Conservation (phyloP, 306 rosid genomes). For the Corylus avellana region DNA sequence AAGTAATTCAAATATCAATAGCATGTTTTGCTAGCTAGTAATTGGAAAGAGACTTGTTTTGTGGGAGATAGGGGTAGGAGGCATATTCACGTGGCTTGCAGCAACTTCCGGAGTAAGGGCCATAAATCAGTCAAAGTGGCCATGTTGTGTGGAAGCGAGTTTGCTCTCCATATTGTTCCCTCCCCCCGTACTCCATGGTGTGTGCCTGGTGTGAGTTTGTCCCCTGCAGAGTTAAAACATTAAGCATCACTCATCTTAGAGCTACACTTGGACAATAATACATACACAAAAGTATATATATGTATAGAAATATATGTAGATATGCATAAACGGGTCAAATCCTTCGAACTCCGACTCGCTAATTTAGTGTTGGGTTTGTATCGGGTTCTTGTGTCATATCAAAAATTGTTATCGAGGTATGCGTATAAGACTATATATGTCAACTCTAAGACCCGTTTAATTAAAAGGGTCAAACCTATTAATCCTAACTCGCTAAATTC, state of each 20-base stretch:
- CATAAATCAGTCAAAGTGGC: constrained; percentile 5
- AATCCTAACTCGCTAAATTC: too few relatives aligned
- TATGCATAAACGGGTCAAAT: too few relatives aligned
- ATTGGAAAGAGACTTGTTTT: neutral
- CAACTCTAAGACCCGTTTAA: too few relatives aligned
- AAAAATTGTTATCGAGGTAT: too few relatives aligned
- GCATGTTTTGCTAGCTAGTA: neutral
- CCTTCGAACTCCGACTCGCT: too few relatives aligned
- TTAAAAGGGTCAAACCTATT: too few relatives aligned
- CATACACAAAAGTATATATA: too few relatives aligned
- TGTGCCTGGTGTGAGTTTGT: constrained; percentile 28
- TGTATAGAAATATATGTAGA: too few relatives aligned
- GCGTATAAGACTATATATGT: too few relatives aligned
- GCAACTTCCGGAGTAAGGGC: neutral
- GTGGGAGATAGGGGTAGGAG: neutral
- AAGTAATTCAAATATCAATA: neutral
- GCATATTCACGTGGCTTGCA: constrained; percentile 1
- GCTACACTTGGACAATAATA: neutral
- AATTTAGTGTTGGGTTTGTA: too few relatives aligned
- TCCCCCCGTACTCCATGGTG: constrained; percentile 20
- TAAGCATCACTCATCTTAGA: neutral
- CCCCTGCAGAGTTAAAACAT: constrained; percentile 25
- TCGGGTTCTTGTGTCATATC: too few relatives aligned
- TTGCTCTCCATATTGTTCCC: constrained; percentile 19
- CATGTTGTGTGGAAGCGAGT: neutral